A percentile compares a stretch with the other conserved stretches of the same genome.
These are phyloP conservation scores for Penicillium sp. DNA, from an alignment of 2,329 filamentous ascomycete species.

Conservation along the genomic window DNA sequence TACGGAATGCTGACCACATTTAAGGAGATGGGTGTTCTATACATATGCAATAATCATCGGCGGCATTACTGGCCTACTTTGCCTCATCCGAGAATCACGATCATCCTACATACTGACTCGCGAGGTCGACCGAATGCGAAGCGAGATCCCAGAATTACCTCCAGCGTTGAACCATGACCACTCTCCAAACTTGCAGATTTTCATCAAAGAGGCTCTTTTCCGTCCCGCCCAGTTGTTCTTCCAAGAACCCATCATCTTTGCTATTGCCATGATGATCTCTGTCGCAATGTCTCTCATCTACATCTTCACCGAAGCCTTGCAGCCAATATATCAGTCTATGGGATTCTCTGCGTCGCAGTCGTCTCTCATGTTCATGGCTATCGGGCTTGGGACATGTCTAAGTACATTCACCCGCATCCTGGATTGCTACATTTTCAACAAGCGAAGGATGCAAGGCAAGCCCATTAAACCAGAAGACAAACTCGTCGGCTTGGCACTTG, in stretches of 20 bases:
- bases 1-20: background rate
- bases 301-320: constrained; percentile 50
- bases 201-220: constrained; percentile 43
- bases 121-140: constrained; percentile 34
- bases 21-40: constrained; percentile 50
- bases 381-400: constrained; percentile 43
- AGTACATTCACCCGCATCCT: constrained; percentile 48
- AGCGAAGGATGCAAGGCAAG: constrained; percentile 19
- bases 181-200: constrained; percentile 38
- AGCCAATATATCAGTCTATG: constrained; percentile 43
- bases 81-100: constrained; percentile 48
- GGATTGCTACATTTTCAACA: constrained; percentile 40
- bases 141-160: constrained; percentile 18
- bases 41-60: constrained; percentile 44
- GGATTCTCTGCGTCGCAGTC: constrained; percentile 37
- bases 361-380: constrained; percentile 45
- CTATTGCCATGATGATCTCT: constrained; percentile 47
- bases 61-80: constrained; percentile 35
- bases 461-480: constrained; percentile 50
- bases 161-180: constrained; percentile 43
- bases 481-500: constrained; percentile 49
- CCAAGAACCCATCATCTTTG: constrained; percentile 51
- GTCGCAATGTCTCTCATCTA: constrained; percentile 52
- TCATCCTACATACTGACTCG: constrained; percentile 45
- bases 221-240: constrained; percentile 48